Percentiles rank a stretch among this genome's conserved stretches.
Evolutionary conservation across 305 asterid genomes (phyloP).

Genomic region (Rubia balearica): DNA sequence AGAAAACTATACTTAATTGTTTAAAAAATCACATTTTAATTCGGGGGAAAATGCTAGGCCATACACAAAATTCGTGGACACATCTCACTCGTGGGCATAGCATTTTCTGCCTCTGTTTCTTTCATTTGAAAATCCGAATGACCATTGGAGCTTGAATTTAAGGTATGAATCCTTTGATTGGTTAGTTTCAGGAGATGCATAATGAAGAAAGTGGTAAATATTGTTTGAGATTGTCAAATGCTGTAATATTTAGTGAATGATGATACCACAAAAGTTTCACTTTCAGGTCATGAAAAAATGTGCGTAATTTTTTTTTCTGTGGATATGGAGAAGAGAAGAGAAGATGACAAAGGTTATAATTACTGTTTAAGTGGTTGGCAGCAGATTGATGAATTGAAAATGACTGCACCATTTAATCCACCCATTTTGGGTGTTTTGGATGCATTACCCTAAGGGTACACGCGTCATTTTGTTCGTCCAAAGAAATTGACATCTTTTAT

Average conservation of each 20-base stretch:
- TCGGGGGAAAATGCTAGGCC: no score
- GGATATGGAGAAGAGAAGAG: background rate
- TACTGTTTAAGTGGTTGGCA: background rate
- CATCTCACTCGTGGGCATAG: background rate
- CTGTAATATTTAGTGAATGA: background rate
- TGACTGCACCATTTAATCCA: slow-evolving; percentile 13
- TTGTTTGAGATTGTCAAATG: no score
- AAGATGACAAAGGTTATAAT: background rate
- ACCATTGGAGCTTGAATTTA: slow-evolving; percentile 5
- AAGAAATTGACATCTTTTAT: no score
- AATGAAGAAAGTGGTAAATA: background rate
- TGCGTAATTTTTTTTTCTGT: background rate
- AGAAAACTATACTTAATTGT: no score
- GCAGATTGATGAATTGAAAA: slow-evolving; percentile 8
- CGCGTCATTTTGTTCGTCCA: no score
- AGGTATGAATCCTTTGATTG: slow-evolving; percentile 5
- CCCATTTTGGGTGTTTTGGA: background rate
- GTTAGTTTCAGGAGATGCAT: background rate
- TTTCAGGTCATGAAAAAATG: background rate
- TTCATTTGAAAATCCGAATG: slow-evolving; percentile 5
- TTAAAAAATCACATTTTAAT: no score
- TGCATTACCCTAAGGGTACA: background rate
- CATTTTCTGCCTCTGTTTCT: slow-evolving; percentile 11
- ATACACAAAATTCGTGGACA: background rate
- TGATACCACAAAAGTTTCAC: background rate